A percentile compares a stretch with the other conserved stretches of the same genome.
Conservation (phyloP, 2,329 filamentous ascomycete species). For the Cucurbitaria berberidis region DNA sequence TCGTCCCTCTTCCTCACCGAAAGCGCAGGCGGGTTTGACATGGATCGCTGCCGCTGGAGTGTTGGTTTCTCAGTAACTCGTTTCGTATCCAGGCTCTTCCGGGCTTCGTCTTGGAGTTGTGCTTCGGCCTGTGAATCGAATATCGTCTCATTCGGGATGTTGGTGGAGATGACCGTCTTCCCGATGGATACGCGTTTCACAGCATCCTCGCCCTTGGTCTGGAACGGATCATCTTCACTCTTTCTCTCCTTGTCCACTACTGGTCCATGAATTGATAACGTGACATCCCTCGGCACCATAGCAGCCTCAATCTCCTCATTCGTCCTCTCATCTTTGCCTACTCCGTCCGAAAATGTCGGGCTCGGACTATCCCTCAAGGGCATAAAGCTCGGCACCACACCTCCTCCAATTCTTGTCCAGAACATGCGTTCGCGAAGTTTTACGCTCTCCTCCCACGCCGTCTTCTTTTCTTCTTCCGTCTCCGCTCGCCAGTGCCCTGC, state of each 20-base stretch:
- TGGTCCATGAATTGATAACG: conserved; percentile 6
- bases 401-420: conserved; percentile 90
- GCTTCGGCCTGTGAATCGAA: conserved; percentile 44
- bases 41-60: conserved; percentile 31
- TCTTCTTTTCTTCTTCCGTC: conserved; percentile 81
- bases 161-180: no score
- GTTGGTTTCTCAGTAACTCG: conserved; percentile 11
- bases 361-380: conserved; percentile 43
- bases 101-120: conserved; percentile 43
- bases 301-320: conserved; percentile 39
- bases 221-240: conserved; percentile 46
- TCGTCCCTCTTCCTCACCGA: conserved; percentile 40
- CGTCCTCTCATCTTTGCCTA: conserved; percentile 25
- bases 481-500: conserved; percentile 91
- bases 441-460: conserved; percentile 94
- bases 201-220: conserved; percentile 20
- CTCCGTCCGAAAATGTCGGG: conserved; percentile 35
- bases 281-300: conserved; percentile 29
- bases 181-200: no score
- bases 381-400: conserved; percentile 74
- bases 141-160: conserved; percentile 28
- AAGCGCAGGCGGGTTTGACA: conserved; percentile 32
- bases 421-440: conserved; percentile 93
- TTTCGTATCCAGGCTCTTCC: conserved; percentile 2
- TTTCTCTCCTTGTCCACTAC: conserved; percentile 11